Evolutionary conservation across 768 basidiomycete genomes (phyloP), one percentile per base, ranked within the genome.

Genomic region (Mycena amicta): DNA sequence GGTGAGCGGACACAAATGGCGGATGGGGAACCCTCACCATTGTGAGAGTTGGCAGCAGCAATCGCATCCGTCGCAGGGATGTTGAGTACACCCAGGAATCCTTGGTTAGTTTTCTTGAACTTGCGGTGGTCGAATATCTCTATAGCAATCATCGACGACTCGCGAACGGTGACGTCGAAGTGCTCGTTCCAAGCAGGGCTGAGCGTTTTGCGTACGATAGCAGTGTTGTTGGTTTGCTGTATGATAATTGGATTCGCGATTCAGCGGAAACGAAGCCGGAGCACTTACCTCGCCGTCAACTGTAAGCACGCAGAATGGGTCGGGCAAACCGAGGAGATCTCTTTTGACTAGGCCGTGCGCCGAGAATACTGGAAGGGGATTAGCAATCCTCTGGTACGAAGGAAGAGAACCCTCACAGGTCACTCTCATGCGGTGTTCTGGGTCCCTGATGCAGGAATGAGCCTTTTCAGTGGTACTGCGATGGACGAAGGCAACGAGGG

Each of bases 91-190:
- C 83, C 87, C 39, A 87, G 75, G 63, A 85, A 87, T 11, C 84
- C 93, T 77, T 95, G 93, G 70, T 95, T 93, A 66, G 87, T 84
- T 71, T 86, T 87, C 76, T 83, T 93, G 76, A 92, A 94, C 72
- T 91, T 93, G 69, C 85, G 83, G 73, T 93, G 88, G 79, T 96
- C 94, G 69, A 95, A 94, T 58, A 96, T 84, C 75, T 95, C 92
- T 46, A 95, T 90, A 25, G 83, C 80, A 67, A 95, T 81, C 65
- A 84, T 80, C 31, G 92, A 93, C 27, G 86, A 85, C 60, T 84
- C 86, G 45, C 83, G 87, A 63, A 94, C 84, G 60, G 79, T 80
- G 63, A 92, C 92, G 63, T 23, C 63, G 57, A 52, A 37, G 58
- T 40, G 6, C 28, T 40, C n/a, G 54, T 49, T 49, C 47, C 92